Percentiles rank a stretch among this genome's conserved stretches.
phyloP scores from a whole-genome alignment of 2,329 filamentous ascomycete genomes.

The Monosporascus sp. region DNA sequence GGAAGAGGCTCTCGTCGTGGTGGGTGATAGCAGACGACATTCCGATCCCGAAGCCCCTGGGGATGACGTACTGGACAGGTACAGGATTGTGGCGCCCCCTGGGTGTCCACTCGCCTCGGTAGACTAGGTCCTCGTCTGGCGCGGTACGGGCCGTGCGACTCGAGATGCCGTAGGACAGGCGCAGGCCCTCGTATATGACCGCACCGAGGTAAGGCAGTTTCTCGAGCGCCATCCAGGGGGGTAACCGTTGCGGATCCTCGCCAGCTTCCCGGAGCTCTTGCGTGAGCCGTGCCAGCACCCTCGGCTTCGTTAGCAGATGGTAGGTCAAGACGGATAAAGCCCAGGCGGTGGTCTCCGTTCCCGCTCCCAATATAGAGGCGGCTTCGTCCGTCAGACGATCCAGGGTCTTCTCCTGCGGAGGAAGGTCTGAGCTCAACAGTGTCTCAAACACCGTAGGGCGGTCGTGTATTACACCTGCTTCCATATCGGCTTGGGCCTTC shows the following conservation, averaged over 20 bases:
- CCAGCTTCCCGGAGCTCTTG: constrained; percentile 22
- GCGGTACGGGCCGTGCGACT: constrained; percentile 22
- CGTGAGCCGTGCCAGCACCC: constrained; percentile 21
- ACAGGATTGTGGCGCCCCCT: not conserved
- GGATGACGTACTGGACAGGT: constrained; percentile 26
- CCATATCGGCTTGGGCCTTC: constrained; percentile 7
- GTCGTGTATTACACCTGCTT: constrained; percentile 7
- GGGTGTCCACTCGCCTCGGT: constrained; percentile 20
- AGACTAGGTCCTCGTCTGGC: constrained; percentile 24
- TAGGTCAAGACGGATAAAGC: constrained; percentile 30
- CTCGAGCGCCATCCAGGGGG: constrained; percentile 27
- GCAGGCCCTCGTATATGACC: constrained; percentile 32
- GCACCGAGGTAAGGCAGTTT: constrained; percentile 31
- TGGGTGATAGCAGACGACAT: constrained; percentile 34
- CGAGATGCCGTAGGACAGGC: constrained; percentile 27
- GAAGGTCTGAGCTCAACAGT: constrained; percentile 10
- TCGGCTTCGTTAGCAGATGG: constrained; percentile 28
- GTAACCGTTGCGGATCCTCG: constrained; percentile 18
- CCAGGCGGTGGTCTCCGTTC: constrained; percentile 26
- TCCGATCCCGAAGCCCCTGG: constrained; percentile 31
- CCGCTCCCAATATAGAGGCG: constrained; percentile 20
- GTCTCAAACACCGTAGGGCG: constrained; percentile 16
- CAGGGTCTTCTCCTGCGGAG: constrained; percentile 8
- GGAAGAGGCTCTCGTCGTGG: constrained; percentile 31
- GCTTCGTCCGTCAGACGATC: constrained; percentile 14